phyloP scores from a whole-genome alignment of 2,329 filamentous ascomycete genomes.

The Xylaria sp. region DNA sequence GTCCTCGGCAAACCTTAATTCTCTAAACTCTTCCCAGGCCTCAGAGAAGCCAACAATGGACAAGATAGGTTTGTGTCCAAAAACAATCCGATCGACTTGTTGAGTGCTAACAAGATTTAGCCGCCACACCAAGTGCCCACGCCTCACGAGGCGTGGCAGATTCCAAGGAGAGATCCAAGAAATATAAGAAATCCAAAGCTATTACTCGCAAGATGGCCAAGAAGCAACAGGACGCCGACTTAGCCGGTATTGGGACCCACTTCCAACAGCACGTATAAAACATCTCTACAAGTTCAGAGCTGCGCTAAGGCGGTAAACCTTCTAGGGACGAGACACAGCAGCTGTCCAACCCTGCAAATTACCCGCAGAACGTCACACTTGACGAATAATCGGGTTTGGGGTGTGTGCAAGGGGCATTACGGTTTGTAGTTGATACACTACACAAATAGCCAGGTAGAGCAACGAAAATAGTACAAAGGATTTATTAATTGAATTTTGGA shows the following conservation, averaged over 20 bases:
- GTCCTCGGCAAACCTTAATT: not conserved
- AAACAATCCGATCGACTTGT: too few relatives aligned
- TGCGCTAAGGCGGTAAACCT: not conserved
- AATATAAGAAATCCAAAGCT: slow-evolving; percentile 15
- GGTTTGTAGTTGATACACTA: too few relatives aligned
- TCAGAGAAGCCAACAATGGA: not conserved
- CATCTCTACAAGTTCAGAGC: not conserved
- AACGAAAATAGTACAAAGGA: too few relatives aligned
- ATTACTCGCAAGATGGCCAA: slow-evolving; percentile 3
- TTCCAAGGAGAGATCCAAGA: slow-evolving; percentile 23
- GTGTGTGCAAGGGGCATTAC: too few relatives aligned
- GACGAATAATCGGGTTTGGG: not conserved
- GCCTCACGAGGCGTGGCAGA: not conserved
- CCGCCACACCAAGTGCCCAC: not conserved
- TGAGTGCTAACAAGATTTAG: not conserved
- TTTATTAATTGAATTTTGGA: too few relatives aligned
- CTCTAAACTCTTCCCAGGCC: not conserved
- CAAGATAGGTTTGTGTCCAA: slow-evolving; percentile 2
- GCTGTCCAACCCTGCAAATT: not conserved
- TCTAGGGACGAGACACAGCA: slow-evolving; percentile 4
- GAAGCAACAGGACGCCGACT: slow-evolving; percentile 22
- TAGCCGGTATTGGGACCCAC: slow-evolving; percentile 20
- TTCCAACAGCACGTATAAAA: slow-evolving; percentile 18
- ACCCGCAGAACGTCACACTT: not conserved
- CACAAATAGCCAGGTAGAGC: too few relatives aligned